Base-by-base conservation (phyloP, 148 eudicot species). In the Limonium bicolor region DNA sequence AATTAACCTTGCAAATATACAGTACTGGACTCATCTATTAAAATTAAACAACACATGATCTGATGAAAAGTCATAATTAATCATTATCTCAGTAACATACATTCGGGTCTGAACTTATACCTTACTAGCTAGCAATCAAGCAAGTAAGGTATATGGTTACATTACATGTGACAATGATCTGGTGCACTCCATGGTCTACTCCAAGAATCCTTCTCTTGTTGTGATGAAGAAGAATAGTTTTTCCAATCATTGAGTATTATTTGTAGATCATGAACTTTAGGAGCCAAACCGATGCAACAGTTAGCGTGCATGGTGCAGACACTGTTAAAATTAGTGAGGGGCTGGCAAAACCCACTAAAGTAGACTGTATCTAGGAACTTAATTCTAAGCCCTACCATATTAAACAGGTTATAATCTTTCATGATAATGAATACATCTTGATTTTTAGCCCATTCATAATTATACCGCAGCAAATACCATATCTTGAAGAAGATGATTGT, bases 231-330 rank as follows among this genome's bases (percentile, higher is more conserved):
- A 58, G 42, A 48, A 28, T 56, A 77, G 20, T 18, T 65, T 36
- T 57, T 63, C 92, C 92, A 81, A 42, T 67, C 80, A 15, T 64
- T 54, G 22, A 81, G 68, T 32, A 70, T 21, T 1, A 66, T 49
- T 12, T 46, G 65, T 0, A 81, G 53, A 22, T 73, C 84, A 34
- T 54, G 70, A 7, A 68, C 20, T 58, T 77, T 81, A 8, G 48
- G 67, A 7, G 63, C 53, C 12, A 81, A 36, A n/a, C 92, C 79
- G 8, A 49, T 6, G 10, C 88, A 75, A 50, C 88, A 79, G 55
- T 79, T 79, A 7, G 82, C 82, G 45, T 79, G 82, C 92, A 79
- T 75, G 7, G 82, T 75, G 41, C 74, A 52, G 21, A 75, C 79
- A 32, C 42, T 28, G 45, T 69, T 45, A 12, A 79, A 44, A 56